A percentile compares a stretch with the other conserved stretches of the same genome.
Conservation (phyloP, 1,139 yeast genomes). For the Yamadazyma aaseri region DNA sequence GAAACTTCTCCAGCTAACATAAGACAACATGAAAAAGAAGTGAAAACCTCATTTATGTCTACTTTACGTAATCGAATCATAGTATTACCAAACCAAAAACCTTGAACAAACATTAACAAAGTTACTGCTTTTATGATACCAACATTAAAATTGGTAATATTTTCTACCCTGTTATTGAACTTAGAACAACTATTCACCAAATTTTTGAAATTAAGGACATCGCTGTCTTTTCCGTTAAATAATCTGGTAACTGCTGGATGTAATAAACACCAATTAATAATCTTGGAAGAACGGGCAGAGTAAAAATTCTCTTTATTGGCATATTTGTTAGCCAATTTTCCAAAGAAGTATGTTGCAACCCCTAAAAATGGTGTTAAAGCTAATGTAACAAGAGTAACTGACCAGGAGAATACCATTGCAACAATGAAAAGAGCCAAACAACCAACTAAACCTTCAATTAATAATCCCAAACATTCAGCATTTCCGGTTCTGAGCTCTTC, state of each 20-base stretch:
- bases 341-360: slow-evolving; percentile 47
- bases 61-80: slow-evolving; percentile 54
- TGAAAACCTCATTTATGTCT: slow-evolving; percentile 62
- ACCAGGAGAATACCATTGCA: slow-evolving; percentile 81
- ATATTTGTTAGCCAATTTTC: slow-evolving; percentile 48
- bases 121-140: slow-evolving; percentile 58
- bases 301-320: slow-evolving; percentile 57
- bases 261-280: slow-evolving; percentile 68
- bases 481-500: slow-evolving; percentile 75
- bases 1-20: slow-evolving; percentile 62
- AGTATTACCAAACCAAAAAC: slow-evolving; percentile 83
- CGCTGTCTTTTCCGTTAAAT: slow-evolving; percentile 57
- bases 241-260: slow-evolving; percentile 61
- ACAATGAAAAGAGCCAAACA: slow-evolving; percentile 58
- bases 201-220: slow-evolving; percentile 43
- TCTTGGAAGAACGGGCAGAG: slow-evolving; percentile 56
- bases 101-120: slow-evolving; percentile 80
- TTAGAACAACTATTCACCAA: slow-evolving; percentile 43
- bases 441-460: slow-evolving; percentile 52
- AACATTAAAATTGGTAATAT: slow-evolving; percentile 55
- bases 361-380: slow-evolving; percentile 71
- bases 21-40: slow-evolving; percentile 81
- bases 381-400: slow-evolving; percentile 70
- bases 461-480: slow-evolving; percentile 63
- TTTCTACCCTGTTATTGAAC: slow-evolving; percentile 47